phyloP scores from a whole-genome alignment of 1,284 basidiomycete genomes.

The Ustilago esculenta region DNA sequence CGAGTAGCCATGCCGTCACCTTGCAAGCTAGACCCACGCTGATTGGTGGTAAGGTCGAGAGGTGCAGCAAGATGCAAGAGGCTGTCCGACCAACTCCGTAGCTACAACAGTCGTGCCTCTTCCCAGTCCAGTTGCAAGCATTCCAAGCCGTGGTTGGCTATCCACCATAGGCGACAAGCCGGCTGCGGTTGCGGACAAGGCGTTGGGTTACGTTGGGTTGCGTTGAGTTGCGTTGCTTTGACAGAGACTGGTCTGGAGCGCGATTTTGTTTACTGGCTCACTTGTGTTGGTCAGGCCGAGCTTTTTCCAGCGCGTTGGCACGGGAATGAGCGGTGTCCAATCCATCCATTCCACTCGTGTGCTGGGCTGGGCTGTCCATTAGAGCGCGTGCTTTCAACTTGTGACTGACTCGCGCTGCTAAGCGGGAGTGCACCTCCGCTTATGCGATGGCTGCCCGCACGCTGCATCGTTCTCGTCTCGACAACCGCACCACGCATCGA shows the following conservation, averaged over 20 bases:
- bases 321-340: neutral
- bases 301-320: constrained; percentile 10
- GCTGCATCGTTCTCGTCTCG: constrained; percentile 4
- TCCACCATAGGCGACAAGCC: too few relatives aligned
- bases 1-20: constrained; percentile 18
- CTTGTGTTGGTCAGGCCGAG: constrained; percentile 13
- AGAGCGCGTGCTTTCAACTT: constrained; percentile 7
- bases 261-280: constrained; percentile 3
- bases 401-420: too few relatives aligned
- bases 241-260: too few relatives aligned
- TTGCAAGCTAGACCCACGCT: constrained; percentile 5
- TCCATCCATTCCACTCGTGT: constrained; percentile 3
- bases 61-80: neutral
- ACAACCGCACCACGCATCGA: too few relatives aligned
- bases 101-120: too few relatives aligned
- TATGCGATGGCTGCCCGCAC: constrained; percentile 16
- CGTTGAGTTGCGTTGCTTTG: too few relatives aligned
- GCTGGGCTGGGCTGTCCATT: too few relatives aligned
- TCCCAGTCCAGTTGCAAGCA: too few relatives aligned
- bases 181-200: too few relatives aligned
- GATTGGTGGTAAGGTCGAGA: constrained; percentile 2
- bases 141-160: too few relatives aligned
- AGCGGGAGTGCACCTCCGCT: too few relatives aligned
- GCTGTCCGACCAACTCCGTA: neutral
- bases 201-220: too few relatives aligned